phyloP scores from a whole-genome alignment of 495 filamentous ascomycete species.

The Lasiosphaeris hirsuta region DNA sequence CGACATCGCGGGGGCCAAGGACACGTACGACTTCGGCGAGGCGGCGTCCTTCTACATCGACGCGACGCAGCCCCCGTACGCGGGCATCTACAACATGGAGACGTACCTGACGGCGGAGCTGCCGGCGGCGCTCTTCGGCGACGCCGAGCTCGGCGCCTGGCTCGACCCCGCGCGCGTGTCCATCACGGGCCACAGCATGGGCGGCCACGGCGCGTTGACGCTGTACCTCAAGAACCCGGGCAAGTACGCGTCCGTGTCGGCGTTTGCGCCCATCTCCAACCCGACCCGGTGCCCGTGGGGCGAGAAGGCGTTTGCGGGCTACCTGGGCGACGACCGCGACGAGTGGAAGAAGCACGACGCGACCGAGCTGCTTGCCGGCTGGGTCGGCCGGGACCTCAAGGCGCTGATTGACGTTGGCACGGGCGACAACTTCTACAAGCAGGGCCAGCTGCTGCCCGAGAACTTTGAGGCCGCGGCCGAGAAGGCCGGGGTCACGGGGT shows the following conservation, averaged over 20 bases:
- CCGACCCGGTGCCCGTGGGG: conserved; percentile 87
- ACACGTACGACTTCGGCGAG: conserved; percentile 83
- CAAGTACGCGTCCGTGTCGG: conserved; percentile 80
- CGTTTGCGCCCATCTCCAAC: conserved; percentile 91
- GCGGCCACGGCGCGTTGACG: conserved; percentile 90
- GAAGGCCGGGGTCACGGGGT: conserved; percentile 61
- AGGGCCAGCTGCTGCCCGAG: conserved; percentile 88
- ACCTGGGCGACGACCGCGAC: conserved; percentile 66
- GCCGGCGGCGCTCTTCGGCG: conserved; percentile 64
- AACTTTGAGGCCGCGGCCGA: conserved; percentile 80
- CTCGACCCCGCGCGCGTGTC: conserved; percentile 66
- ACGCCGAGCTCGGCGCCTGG: conserved; percentile 51
- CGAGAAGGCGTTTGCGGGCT: conserved; percentile 89
- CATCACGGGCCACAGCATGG: conserved; percentile 94
- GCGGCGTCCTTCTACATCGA: conserved; percentile 95
- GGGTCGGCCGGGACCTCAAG: conserved; percentile 62
- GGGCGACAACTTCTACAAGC: conserved; percentile 92
- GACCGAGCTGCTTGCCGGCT: conserved; percentile 73
- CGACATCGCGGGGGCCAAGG: conserved; percentile 74
- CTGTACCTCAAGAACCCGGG: conserved; percentile 87
- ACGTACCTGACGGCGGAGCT: conserved; percentile 82
- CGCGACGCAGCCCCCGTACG: conserved; percentile 73
- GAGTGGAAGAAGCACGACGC: conserved; percentile 89
- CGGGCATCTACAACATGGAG: conserved; percentile 83
- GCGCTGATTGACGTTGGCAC: conserved; percentile 87